Conservation (phyloP, 2,329 filamentous ascomycete species). For the Aspergillus uvarum region DNA sequence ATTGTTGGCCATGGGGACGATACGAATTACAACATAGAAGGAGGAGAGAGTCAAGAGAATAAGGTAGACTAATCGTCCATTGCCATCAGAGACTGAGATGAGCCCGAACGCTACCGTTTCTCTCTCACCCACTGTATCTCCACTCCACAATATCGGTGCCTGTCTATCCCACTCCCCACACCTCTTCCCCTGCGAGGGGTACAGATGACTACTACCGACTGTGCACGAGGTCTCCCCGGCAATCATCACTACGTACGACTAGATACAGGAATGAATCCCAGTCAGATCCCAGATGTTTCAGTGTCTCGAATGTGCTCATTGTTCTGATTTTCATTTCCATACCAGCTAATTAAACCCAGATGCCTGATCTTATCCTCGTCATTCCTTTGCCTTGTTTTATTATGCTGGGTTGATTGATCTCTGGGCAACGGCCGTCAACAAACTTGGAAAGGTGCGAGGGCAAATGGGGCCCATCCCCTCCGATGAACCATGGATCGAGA, state of each 20-base stretch:
- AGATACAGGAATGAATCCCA: background rate
- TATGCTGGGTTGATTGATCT: background rate
- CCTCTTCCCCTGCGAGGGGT: background rate
- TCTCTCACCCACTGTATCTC: background rate
- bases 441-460: conserved; percentile 1
- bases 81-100: background rate
- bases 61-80: background rate
- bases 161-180: background rate
- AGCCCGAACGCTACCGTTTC: background rate
- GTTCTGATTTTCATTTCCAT: conserved; percentile 3
- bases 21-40: too few relatives aligned
- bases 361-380: background rate
- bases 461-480: background rate
- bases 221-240: background rate
- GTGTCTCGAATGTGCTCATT: background rate
- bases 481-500: conserved; percentile 4
- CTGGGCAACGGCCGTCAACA: conserved; percentile 3
- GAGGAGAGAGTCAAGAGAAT: background rate
- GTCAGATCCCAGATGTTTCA: background rate
- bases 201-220: background rate
- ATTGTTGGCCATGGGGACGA: too few relatives aligned
- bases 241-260: background rate
- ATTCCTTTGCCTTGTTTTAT: background rate
- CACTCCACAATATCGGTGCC: background rate
- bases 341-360: background rate